phyloP scores from a whole-genome alignment of 169 alveolate species.

The Plasmodium berghei region DNA sequence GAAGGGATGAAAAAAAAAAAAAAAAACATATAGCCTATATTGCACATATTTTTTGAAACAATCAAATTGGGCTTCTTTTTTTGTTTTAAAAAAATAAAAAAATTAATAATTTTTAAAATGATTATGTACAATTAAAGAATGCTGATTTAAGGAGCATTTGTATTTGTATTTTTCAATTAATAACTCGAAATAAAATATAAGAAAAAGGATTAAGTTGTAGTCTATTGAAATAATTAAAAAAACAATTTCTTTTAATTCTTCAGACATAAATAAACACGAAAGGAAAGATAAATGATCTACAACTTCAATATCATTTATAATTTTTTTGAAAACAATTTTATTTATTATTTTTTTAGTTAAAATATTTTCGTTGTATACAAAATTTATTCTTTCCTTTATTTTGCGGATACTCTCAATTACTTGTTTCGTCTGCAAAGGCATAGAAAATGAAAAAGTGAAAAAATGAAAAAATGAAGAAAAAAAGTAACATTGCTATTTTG shows the following conservation, averaged over 20 bases:
- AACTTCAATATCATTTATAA: conserved; percentile 2
- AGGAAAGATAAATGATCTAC: conserved; percentile 13
- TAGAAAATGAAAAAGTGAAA: not conserved
- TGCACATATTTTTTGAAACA: no score
- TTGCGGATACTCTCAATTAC: conserved; percentile 6
- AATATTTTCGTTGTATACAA: not conserved
- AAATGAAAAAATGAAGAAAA: conserved; percentile 11
- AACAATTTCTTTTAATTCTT: conserved; percentile 14
- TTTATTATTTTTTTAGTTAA: not conserved
- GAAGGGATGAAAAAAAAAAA: not conserved
- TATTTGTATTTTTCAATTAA: conserved; percentile 15
- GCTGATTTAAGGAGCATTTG: conserved; percentile 49
- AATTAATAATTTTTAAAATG: conserved; percentile 4
- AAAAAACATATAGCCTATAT: not conserved
- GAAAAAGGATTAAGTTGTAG: conserved; percentile 4
- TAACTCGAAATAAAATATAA: conserved; percentile 15
- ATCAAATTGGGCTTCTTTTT: not conserved
- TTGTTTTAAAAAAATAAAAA: not conserved
- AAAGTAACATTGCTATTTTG: not conserved
- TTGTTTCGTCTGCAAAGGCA: conserved; percentile 17
- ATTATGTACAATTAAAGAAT: conserved; percentile 15
- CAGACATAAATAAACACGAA: conserved; percentile 31
- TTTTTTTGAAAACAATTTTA: not conserved
- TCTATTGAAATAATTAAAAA: conserved; percentile 17
- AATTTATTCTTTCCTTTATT: conserved; percentile 26